These are phyloP conservation scores for Suillus plorans DNA, from an alignment of 768 basidiomycete genomes.

Conservation along the genomic window DNA sequence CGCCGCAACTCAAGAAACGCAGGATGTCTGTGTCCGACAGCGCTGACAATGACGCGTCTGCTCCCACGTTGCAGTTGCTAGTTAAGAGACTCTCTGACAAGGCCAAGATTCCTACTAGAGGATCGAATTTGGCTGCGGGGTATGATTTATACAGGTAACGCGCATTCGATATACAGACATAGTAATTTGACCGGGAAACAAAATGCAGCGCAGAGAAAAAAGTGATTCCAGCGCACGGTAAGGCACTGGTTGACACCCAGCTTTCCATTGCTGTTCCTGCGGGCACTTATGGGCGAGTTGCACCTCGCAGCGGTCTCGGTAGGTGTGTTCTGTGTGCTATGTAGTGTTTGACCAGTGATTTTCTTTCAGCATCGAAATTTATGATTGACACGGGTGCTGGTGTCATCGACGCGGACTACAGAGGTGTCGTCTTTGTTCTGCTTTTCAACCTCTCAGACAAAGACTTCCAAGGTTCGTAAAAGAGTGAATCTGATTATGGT, in stretches of 20 bases:
- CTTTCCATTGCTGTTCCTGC: constrained; percentile 90
- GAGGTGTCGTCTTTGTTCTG: constrained; percentile 87
- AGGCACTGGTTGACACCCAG: constrained; percentile 89
- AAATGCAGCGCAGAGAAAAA: constrained; percentile 76
- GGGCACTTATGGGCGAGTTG: constrained; percentile 95
- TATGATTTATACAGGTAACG: constrained; percentile 90
- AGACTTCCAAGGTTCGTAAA: constrained; percentile 74
- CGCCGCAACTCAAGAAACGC: constrained; percentile 54
- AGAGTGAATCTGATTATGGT: background rate
- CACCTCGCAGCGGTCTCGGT: constrained; percentile 96
- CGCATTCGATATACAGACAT: background rate
- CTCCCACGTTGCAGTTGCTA: constrained; percentile 56
- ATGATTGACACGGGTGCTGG: constrained; percentile 99
- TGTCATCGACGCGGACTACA: constrained; percentile 95
- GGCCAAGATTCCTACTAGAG: constrained; percentile 83
- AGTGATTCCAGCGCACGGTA: constrained; percentile 82
- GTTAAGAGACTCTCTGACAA: constrained; percentile 84
- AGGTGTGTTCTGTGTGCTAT: constrained; percentile 25
- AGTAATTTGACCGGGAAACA: constrained; percentile 7
- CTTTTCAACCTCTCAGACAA: constrained; percentile 90
- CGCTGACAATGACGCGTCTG: constrained; percentile 26
- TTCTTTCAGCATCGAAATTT: constrained; percentile 80
- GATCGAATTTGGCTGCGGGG: constrained; percentile 84
- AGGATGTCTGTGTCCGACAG: constrained; percentile 57
- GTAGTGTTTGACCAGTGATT: constrained; percentile 1